Evolutionary conservation across 2,329 filamentous ascomycete genomes (phyloP), one percentile per base, ranked within the genome.

Genomic region (Cytospora piceicola): DNA sequence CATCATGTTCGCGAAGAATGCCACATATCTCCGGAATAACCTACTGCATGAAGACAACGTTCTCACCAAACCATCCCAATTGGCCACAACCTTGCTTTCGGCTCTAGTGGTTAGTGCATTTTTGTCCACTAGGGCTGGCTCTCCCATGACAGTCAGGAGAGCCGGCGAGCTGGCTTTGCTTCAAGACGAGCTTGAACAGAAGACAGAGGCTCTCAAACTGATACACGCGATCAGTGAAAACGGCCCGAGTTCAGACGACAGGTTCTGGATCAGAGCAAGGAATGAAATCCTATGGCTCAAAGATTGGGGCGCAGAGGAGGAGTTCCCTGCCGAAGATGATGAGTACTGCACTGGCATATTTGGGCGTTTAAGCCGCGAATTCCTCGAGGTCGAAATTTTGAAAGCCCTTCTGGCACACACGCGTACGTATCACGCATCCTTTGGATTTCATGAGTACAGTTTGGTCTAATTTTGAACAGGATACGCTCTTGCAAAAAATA

Each of bases 201-300:
- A 83, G 60, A 75, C 78, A 0, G 81, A 90, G 57, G 81, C 88
- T 5, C 75, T 81, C 22, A 87, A 84, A 68, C 78, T 90, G n/a
- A 78, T 92, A 61, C 83, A 84, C 67, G 77, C 78, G 2, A 72
- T 89, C 27, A 74, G 79, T 58, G 77, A 76, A 57, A 81, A 81
- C 63, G 80, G 80, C 15, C 78, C 83, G 2, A 87, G 83, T 67
- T 83, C 82, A 42, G 87, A 91, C 61, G 88, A 91, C 66, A 81
- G 81, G 39, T 86, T 85, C 67, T 91, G 89, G 89, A 78, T 82
- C 30, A 81, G 79, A 61, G 82, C 85, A 15, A 83, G 90, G 65
- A 83, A 84, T 52, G 87, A 89, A 71, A 76, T 94, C 11, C 74
- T 93, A 4, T 94, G 91, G 91, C 80, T 94, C 34, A 87, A 88